Evolutionary conservation across 805 yeast species (phyloP).

Genomic region (Tetrapisispora arboricola): DNA sequence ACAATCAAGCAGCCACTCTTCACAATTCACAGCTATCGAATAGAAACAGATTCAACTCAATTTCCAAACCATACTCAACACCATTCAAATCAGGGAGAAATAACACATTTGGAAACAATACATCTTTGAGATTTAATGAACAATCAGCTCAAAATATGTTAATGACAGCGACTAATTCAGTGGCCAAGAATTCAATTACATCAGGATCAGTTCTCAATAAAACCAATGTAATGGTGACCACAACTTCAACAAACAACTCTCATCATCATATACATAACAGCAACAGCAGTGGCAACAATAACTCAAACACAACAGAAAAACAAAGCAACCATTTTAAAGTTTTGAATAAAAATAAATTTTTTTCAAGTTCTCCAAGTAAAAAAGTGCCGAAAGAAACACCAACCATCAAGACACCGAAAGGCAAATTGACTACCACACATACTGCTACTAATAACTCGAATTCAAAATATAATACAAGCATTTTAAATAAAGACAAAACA

Average conservation of each 20-base stretch:
- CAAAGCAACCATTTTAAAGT: neutral
- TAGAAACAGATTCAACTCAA: conserved; percentile 1
- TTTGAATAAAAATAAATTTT: conserved; percentile 1
- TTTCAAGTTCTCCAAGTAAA: conserved; percentile 2
- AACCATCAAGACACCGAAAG: conserved; percentile 1
- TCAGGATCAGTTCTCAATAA: conserved; percentile 11
- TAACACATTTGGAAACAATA: conserved; percentile 4
- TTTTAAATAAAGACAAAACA: neutral
- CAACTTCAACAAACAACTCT: conserved; percentile 5
- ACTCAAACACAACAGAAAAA: conserved; percentile 6
- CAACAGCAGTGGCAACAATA: no score
- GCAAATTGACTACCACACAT: neutral
- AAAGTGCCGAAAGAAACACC: neutral
- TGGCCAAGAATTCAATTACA: conserved; percentile 3
- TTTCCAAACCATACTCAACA: conserved; percentile 4
- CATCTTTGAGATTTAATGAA: neutral
- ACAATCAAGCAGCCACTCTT: neutral
- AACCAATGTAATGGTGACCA: conserved; percentile 11
- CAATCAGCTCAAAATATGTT: neutral
- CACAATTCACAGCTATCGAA: neutral
- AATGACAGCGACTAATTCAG: neutral
- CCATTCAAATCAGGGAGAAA: conserved; percentile 8
- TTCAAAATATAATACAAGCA: neutral
- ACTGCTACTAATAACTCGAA: neutral
- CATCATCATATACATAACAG: no score